Base-by-base conservation (phyloP, 2,329 filamentous ascomycete species). In the Leptosphaerulina australis region DNA sequence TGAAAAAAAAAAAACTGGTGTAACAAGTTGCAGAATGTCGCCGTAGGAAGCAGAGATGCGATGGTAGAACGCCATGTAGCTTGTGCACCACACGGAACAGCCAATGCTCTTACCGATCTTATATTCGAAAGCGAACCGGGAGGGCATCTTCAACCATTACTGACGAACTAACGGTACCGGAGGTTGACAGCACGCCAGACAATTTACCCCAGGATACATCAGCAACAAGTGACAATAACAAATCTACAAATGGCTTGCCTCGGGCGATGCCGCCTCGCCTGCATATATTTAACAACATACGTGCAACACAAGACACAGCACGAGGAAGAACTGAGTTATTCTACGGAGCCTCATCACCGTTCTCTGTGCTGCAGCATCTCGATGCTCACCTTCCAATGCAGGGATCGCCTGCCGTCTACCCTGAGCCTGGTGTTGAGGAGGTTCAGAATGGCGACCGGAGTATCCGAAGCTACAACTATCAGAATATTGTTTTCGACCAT, bases 391-490 rank as follows among this genome's bases (percentile, higher is more conserved):
- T 53, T 15, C 50, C 50, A 1, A 48, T 28, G 24, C 50, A 43
- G 7, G 50, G 38, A 20, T 30, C 22, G 3, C 37, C 44, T n/a
- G 38, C 28, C 11, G 33, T 31, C 17, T 36, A 48, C 14, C 38
- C 44, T 12, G 30, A 38, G n/a, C 24, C 29, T 5, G 36, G 15
- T 29, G 22, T 11, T 14, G 38, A 46, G 14, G 44, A 44, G 15
- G 38, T 48, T 6, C 33, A 47, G 10, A 30, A 53, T 6, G 50
- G 50, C 8, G 39, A 45, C 17, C 12, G 31, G 24, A 53, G 43
- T 9, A 53, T 53, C 38, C 24, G 34, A 14, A 47, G 44, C 28
- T 53, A 53, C 26, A 53, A 44, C 28, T 53, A 53, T 17, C 50
- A 53, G 22, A 38, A 34, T 20, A 53, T 53, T 15, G 38, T 48